These are phyloP conservation scores for Botryotinia calthae DNA, from an alignment of 2,329 filamentous ascomycete genomes.

Conservation along the genomic window DNA sequence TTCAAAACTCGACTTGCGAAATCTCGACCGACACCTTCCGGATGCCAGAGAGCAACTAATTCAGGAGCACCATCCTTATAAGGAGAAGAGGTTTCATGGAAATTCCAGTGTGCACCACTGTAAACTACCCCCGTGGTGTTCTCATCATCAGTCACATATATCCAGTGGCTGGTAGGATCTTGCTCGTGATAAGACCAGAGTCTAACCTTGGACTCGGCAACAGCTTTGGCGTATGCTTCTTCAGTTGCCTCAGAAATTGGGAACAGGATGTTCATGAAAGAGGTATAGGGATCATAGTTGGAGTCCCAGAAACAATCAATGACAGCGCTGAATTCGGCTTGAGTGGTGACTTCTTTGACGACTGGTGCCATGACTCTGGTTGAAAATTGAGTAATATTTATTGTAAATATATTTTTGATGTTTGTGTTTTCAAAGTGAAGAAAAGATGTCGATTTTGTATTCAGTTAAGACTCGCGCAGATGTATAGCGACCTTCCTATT, in stretches of 20 bases:
- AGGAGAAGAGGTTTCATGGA: neutral
- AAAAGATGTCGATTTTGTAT: too few relatives aligned
- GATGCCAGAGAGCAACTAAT: neutral
- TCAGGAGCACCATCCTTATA: neutral
- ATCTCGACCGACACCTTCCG: neutral
- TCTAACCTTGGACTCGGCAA: neutral
- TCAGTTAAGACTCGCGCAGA: too few relatives aligned
- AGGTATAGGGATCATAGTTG: neutral
- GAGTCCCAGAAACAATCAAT: constrained; percentile 4
- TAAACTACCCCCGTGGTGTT: neutral
- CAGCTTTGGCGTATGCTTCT: neutral
- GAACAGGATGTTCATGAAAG: neutral
- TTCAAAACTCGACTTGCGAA: neutral
- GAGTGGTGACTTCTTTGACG: constrained; percentile 1
- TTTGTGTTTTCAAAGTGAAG: too few relatives aligned
- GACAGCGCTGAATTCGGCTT: neutral
- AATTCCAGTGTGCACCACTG: neutral
- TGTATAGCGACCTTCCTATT: too few relatives aligned
- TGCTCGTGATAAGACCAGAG: neutral
- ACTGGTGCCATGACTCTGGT: too few relatives aligned
- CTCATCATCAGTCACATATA: neutral
- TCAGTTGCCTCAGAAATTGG: neutral
- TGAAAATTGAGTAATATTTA: too few relatives aligned
- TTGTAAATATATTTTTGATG: too few relatives aligned
- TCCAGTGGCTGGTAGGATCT: neutral